phyloP scores from a whole-genome alignment of 75 land plant species.

The Pinus taeda region DNA sequence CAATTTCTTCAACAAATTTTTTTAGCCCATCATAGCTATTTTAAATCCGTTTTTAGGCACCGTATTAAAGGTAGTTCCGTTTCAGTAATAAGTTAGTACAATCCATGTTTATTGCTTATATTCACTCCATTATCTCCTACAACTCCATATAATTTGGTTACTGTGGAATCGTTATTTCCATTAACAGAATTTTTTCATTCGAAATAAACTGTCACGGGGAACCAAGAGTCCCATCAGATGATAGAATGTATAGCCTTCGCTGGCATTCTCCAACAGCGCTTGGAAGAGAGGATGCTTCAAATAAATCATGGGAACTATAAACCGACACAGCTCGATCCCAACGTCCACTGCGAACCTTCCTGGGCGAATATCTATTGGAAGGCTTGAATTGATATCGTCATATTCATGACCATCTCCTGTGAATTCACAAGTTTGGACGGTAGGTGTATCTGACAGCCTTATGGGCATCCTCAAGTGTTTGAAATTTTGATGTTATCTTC shows the following conservation, averaged over 20 bases:
- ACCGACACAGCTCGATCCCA: slow-evolving; percentile 3
- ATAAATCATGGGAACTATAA: slow-evolving; percentile 2
- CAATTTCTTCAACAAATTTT: no score
- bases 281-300: slow-evolving; percentile 19
- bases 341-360: slow-evolving; percentile 19
- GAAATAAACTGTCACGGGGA: slow-evolving; percentile 28
- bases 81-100: no score
- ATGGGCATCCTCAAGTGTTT: no score
- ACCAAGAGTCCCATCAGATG: slow-evolving; percentile 10
- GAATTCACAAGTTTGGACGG: no score
- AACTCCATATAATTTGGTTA: not conserved
- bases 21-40: no score
- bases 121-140: not conserved
- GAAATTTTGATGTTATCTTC: no score
- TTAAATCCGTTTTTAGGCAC: no score
- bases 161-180: not conserved
- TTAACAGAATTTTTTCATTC: slow-evolving; percentile 22
- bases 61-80: no score
- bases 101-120: no score
- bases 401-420: slow-evolving; percentile 4
- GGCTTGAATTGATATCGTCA: slow-evolving; percentile 21
- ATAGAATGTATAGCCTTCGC: slow-evolving; percentile 18
- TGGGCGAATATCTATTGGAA: not conserved
- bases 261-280: slow-evolving; percentile 19
- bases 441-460: no score